Evolutionary conservation across 371 early-diverging fungal genomes (phyloP), one percentile per base, ranked within the genome.

Genomic region (Mortierella sp.): DNA sequence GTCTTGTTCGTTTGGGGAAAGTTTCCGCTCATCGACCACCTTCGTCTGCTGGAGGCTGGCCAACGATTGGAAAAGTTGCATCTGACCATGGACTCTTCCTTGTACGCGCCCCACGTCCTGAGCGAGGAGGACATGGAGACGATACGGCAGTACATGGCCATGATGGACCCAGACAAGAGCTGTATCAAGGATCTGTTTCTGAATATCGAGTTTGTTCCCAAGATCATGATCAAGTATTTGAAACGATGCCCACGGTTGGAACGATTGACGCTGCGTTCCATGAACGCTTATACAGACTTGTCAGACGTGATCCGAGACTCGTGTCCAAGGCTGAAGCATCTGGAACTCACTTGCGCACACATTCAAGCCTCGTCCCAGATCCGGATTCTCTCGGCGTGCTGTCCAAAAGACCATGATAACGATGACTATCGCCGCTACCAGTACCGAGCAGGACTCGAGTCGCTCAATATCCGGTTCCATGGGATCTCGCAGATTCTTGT

Each of bases 111-210:
- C 48, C 34, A 49, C 2, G 34, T 22, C 13, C 7, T 25, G 37
- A 14, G 17, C 2, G 1, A 16, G 21, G 5, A 13, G 2, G 49
- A 57, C 19, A 9, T 57, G 22, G 49, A 47, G 8, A 2, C 39
- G 9, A 48, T 48, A 24, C 17, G 13, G 37, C 58, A 57, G n/a
- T 0, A 40, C 25, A 49, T 57, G 24, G 39, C 21, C 1, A n/a
- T 16, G 2, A 57, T 47, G 34, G 24, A 39, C 7, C 7, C 29
- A 3, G 25, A 31, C 2, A 27, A 37, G 2, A n/a, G 58, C 24
- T 48, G 16, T 48, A 57, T 57, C 37, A 57, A 57, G 27, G 58
- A 57, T 39, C n/a, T 57, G 40, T 39, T 2, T 25, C 43, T 57
- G 47, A 39, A 48, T 14, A 57, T 40, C 7, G 58, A 48, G 40